Percentiles rank a stretch among this genome's conserved stretches.
phyloP scores from a whole-genome alignment of 2,329 filamentous ascomycete genomes.

The Alternaria dauci region DNA sequence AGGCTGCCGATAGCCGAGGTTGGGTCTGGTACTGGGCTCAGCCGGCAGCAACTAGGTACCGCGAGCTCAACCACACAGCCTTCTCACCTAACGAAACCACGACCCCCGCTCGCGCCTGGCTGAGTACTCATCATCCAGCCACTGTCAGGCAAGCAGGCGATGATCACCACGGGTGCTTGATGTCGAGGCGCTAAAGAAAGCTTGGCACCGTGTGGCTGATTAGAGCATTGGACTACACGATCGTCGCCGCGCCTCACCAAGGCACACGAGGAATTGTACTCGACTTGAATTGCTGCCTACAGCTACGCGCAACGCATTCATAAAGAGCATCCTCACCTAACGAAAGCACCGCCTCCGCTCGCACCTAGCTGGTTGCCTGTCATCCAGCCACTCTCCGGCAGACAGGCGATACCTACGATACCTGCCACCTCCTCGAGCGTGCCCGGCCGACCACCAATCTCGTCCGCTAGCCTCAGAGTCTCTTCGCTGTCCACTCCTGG shows the following conservation, averaged over 20 bases:
- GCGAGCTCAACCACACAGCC: background rate
- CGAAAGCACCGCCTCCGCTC: slow-evolving; percentile 14
- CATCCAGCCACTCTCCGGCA: slow-evolving; percentile 18
- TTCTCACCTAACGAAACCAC: background rate
- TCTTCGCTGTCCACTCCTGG: slow-evolving; percentile 11
- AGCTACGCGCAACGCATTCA: background rate
- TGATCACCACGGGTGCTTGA: background rate
- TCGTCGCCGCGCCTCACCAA: background rate
- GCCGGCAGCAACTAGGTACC: too few species aligned
- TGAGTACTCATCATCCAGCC: too few species aligned
- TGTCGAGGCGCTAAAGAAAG: background rate
- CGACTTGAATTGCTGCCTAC: background rate
- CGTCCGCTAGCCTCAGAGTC: slow-evolving; percentile 8
- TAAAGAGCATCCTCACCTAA: background rate
- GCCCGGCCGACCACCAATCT: slow-evolving; percentile 14
- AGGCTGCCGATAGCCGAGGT: too few species aligned
- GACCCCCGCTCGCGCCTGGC: too few species aligned
- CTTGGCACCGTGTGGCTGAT: background rate
- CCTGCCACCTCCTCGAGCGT: slow-evolving; percentile 16
- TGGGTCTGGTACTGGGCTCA: too few species aligned
- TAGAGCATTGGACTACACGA: background rate
- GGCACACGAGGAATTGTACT: too few species aligned
- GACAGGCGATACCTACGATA: slow-evolving; percentile 15
- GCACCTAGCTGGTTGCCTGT: slow-evolving; percentile 17
- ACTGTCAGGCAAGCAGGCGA: background rate